Evolutionary conservation across 2,329 filamentous ascomycete genomes (phyloP).

Genomic region (Aspergillus sp.): DNA sequence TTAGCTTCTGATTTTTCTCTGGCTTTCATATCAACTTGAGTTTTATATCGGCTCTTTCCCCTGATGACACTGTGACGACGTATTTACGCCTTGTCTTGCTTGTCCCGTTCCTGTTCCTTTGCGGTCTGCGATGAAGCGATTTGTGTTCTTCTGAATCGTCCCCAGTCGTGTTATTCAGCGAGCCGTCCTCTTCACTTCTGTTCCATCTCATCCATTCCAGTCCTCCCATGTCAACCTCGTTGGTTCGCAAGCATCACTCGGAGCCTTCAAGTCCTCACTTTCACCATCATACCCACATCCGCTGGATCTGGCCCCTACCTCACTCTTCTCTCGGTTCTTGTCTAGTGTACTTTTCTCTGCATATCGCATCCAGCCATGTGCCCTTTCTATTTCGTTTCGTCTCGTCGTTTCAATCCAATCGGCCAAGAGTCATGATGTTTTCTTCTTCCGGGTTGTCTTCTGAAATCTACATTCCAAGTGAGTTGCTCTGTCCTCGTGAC

Average conservation of each 20-base stretch:
- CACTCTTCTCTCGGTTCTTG: neutral
- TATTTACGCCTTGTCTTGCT: neutral
- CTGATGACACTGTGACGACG: neutral
- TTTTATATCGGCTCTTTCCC: neutral
- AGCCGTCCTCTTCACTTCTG: neutral
- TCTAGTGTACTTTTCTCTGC: neutral
- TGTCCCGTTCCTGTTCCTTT: neutral
- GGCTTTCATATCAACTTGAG: neutral
- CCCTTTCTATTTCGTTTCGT: neutral
- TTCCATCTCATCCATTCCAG: neutral
- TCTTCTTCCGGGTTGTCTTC: neutral
- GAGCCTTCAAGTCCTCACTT: no score
- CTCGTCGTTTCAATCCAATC: neutral
- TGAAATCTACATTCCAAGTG: neutral
- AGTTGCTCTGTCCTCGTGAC: neutral
- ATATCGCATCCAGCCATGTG: neutral
- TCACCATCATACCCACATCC: no score
- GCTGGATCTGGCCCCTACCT: neutral
- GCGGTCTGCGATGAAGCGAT: neutral
- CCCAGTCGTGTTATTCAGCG: neutral
- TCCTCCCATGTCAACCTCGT: neutral
- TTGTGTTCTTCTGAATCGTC: neutral
- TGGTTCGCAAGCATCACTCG: neutral
- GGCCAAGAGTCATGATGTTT: neutral
- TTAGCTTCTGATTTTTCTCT: slow-evolving; percentile 45